Evolutionary conservation across 192 early-diverging fungal genomes (phyloP), one percentile per base, ranked within the genome.

Genomic region (Podila clonocystis): DNA sequence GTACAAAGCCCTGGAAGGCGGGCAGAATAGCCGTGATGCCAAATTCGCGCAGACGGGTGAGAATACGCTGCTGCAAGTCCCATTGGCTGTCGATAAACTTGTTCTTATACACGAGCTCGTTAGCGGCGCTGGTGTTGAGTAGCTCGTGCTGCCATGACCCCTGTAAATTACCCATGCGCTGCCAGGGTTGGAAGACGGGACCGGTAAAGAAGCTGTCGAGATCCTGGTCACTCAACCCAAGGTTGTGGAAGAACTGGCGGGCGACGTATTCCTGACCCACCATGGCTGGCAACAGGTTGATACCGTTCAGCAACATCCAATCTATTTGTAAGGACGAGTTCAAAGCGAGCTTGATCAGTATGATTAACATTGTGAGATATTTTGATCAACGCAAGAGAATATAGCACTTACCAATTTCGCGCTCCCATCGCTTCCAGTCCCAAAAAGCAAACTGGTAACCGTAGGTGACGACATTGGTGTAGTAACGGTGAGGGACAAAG

Each of bases 31-130:
- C 50, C 0, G 58, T 79, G 55, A 79, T 79, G 30, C 50, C 70
- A 38, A 79, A 57, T 2, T 41, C 64, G 13, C 71, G 49, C 11
- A 79, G 22, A 28, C 76, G 58, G 0, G 58, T 36, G 22, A 79
- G 50, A 26, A 79, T 68, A 50, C 67, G 34, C 50, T 73, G 58
- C 24, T 80, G 77, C 13, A 80, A 48, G 3, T 55, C 70, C 71
- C 77, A 73, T 22, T 80, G 71, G 50, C 38, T 38, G 57, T 80
- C 67, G 26, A 80, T 80, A 66, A 70, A 80, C 11, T 65, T 58
- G 26, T 65, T 68, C 57, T 80, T 80, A 63, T 80, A 80, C 17
- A 73, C 66, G 30, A 59, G 31, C 45, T 80, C 77, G 38, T 80
- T 68, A 22, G 50, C 49, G 2, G 60, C 63, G n/a, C 67, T 64